Percentiles rank a stretch among this genome's conserved stretches.
Conservation (phyloP, 345 rosid species). For the Arabidopsis arenosa region DNA sequence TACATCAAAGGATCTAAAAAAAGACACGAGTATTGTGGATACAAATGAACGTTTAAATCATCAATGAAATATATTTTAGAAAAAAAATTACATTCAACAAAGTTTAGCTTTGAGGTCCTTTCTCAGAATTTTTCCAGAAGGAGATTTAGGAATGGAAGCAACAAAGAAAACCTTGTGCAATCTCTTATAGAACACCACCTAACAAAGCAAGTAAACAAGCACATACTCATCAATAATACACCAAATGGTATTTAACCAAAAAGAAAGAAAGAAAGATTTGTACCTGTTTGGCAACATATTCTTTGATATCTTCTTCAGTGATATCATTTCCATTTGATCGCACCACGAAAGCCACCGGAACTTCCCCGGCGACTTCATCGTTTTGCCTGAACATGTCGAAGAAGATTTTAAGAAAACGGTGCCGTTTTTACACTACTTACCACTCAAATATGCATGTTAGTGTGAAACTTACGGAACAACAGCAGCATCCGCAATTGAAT, state of each 20-base stretch:
- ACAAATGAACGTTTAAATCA: conserved; percentile 19
- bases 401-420: not conserved
- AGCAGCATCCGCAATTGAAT: conserved; percentile 82
- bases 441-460: not conserved
- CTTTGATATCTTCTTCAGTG: conserved; percentile 71
- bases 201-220: not conserved
- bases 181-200: conserved; percentile 90
- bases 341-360: conserved; percentile 93
- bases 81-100: conserved; percentile 10
- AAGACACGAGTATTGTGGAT: conserved; percentile 13
- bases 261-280: not conserved
- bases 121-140: conserved; percentile 87
- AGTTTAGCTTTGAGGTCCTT: conserved; percentile 81
- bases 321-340: conserved; percentile 61
- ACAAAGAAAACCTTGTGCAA: conserved; percentile 77
- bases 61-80: not conserved
- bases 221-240: not conserved
- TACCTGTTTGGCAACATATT: conserved; percentile 81
- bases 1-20: not conserved
- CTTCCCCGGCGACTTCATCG: conserved; percentile 91
- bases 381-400: conserved; percentile 49
- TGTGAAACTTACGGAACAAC: conserved; percentile 76
- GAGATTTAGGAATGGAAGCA: conserved; percentile 85
- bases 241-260: not conserved
- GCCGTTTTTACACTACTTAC: not conserved